Conservation (phyloP, 441 rosid species). For the Biscutella laevigata region DNA sequence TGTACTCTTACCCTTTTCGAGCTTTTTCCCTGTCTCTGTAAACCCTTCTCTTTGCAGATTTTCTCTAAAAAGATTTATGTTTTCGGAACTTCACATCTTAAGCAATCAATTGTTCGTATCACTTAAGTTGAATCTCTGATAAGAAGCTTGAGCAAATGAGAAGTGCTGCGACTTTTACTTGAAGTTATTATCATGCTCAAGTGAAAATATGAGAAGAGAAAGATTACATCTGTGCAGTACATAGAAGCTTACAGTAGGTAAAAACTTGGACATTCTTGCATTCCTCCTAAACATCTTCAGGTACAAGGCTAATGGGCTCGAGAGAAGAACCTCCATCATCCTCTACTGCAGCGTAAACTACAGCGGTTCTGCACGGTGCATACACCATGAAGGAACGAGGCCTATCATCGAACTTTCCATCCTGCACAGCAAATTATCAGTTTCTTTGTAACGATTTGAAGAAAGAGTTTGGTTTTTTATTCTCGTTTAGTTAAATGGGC, state of each 20-base stretch:
- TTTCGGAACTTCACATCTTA: neutral
- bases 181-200: conserved; percentile 9
- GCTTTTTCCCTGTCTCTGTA: neutral
- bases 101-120: conserved; percentile 1
- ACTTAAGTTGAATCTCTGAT: neutral
- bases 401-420: conserved; percentile 62
- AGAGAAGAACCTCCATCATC: conserved; percentile 22
- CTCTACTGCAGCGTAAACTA: conserved; percentile 66
- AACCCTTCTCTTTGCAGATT: neutral
- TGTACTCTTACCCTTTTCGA: neutral
- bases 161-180: conserved; percentile 3
- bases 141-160: neutral
- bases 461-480: neutral
- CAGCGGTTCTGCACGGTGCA: conserved; percentile 83
- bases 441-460: neutral
- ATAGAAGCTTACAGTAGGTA: conserved; percentile 24
- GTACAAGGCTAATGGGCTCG: conserved; percentile 14
- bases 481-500: conserved; percentile 22
- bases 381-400: conserved; percentile 72
- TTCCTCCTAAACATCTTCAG: conserved; percentile 18
- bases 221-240: neutral
- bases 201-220: conserved; percentile 20
- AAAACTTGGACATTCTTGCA: neutral
- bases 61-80: neutral
- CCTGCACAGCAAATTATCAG: conserved; percentile 39